These are phyloP conservation scores for Wickerhamiella pararugosa DNA, from an alignment of 1,139 yeast genomes.

Conservation along the genomic window DNA sequence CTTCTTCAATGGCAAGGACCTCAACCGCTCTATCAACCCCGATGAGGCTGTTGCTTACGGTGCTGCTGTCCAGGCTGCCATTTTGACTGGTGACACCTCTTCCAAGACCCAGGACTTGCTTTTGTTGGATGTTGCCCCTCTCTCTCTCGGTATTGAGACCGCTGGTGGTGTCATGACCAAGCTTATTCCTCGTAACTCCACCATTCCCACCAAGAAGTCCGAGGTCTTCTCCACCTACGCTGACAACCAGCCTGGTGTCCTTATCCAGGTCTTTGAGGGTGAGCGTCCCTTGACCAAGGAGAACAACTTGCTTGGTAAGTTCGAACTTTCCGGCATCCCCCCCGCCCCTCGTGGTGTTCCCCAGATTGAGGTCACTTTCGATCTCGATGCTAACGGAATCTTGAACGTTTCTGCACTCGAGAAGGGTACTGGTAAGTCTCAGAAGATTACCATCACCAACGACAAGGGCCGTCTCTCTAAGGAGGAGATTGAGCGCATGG, in stretches of 20 bases:
- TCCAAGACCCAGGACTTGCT: slow-evolving; percentile 71
- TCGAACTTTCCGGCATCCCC: slow-evolving; percentile 82
- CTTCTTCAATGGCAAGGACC: slow-evolving; percentile 96
- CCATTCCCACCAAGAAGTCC: slow-evolving; percentile 86
- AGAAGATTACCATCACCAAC: slow-evolving; percentile 73
- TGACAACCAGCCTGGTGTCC: slow-evolving; percentile 89
- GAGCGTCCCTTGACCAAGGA: slow-evolving; percentile 89
- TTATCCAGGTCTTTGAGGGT: slow-evolving; percentile 87
- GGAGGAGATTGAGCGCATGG: slow-evolving; percentile 93
- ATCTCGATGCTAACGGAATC: slow-evolving; percentile 85
- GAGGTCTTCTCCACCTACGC: slow-evolving; percentile 84
- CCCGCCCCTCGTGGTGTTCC: slow-evolving; percentile 97
- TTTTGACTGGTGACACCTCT: slow-evolving; percentile 77
- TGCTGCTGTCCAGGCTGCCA: slow-evolving; percentile 90
- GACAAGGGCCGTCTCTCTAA: slow-evolving; percentile 93
- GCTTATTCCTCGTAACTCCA: slow-evolving; percentile 81
- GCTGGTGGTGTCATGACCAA: slow-evolving; percentile 93
- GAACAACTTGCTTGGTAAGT: slow-evolving; percentile 87
- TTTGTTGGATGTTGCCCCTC: slow-evolving; percentile 77
- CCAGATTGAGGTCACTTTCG: slow-evolving; percentile 86
- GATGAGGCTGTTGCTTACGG: slow-evolving; percentile 98
- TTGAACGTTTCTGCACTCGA: slow-evolving; percentile 87
- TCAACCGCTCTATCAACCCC: slow-evolving; percentile 94
- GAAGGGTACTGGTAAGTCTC: slow-evolving; percentile 75
- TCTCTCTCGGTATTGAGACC: slow-evolving; percentile 84